Conservation (phyloP, 768 basidiomycete genomes). For the Xerocomellus amylosporus region DNA sequence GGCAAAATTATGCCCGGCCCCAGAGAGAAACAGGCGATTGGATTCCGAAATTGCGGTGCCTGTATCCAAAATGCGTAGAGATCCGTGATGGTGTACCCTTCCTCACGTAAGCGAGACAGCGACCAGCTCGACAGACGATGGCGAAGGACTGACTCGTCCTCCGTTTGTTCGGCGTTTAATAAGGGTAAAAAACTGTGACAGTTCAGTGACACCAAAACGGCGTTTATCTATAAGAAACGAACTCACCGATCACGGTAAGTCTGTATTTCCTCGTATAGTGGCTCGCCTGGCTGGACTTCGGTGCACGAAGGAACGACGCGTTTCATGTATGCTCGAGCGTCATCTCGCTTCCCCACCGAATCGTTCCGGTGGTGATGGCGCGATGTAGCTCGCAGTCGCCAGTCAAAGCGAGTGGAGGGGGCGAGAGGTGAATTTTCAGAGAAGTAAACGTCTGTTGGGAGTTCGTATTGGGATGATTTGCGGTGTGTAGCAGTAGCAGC, state of each 20-base stretch:
- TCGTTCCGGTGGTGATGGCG: conserved; percentile 26
- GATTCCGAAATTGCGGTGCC: conserved; percentile 59
- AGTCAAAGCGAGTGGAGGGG: conserved; percentile 49
- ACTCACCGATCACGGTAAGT: conserved; percentile 55
- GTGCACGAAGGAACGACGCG: conserved; percentile 39
- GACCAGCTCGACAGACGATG: conserved; percentile 71
- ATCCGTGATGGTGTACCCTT: conserved; percentile 70
- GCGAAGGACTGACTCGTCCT: conserved; percentile 56
- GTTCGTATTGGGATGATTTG: conserved; percentile 18
- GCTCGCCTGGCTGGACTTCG: conserved; percentile 36
- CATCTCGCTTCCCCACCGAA: conserved; percentile 8
- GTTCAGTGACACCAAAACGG: neutral
- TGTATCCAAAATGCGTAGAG: conserved; percentile 69
- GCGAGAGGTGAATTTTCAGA: conserved; percentile 29
- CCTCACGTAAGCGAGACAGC: conserved; percentile 52
- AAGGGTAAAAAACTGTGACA: conserved; percentile 46
- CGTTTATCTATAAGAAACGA: neutral
- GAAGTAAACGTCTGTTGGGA: conserved; percentile 30
- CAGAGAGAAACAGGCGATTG: conserved; percentile 61
- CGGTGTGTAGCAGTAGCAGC: conserved; percentile 7
- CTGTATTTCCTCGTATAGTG: conserved; percentile 48
- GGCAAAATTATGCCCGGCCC: conserved; percentile 64
- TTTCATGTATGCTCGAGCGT: conserved; percentile 29
- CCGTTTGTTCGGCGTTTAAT: conserved; percentile 57
- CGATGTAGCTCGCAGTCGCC: conserved; percentile 56